A percentile compares a stretch with the other conserved stretches of the same genome.
Evolutionary conservation across 768 basidiomycete genomes (phyloP).

Genomic region (Lactarius pseudohatsudake): DNA sequence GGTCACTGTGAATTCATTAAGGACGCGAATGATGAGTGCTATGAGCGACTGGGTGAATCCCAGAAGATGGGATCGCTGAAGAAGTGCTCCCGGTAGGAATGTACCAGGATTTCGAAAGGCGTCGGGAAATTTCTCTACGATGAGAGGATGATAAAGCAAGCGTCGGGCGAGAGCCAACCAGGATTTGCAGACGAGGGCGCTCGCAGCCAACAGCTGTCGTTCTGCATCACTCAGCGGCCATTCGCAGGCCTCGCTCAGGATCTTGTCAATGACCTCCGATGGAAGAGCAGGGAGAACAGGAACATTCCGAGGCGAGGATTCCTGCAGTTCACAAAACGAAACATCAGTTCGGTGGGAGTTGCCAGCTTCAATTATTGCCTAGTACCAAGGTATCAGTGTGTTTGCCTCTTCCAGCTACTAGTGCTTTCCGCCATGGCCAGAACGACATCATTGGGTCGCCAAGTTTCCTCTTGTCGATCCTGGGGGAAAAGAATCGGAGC

Average conservation of each 20-base stretch:
- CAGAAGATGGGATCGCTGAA: slow-evolving; percentile 8
- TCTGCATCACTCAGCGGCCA: neutral
- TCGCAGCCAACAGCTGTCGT: slow-evolving; percentile 1
- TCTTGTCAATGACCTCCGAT: slow-evolving; percentile 12
- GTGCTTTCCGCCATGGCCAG: neutral
- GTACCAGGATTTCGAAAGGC: slow-evolving; percentile 6
- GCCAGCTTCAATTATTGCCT: neutral
- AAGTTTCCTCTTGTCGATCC: neutral
- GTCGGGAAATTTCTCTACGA: slow-evolving; percentile 8
- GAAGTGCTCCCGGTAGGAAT: slow-evolving; percentile 6
- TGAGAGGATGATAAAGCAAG: slow-evolving; percentile 14
- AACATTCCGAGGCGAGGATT: neutral
- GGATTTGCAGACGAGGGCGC: slow-evolving; percentile 20
- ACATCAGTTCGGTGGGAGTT: neutral
- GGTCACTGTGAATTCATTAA: neutral
- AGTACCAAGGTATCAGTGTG: neutral
- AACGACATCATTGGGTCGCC: slow-evolving; percentile 1
- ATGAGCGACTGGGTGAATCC: slow-evolving; percentile 13
- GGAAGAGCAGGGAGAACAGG: slow-evolving; percentile 5
- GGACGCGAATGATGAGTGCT: slow-evolving; percentile 7
- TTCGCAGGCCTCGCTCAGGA: slow-evolving; percentile 16
- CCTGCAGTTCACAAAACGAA: slow-evolving; percentile 1
- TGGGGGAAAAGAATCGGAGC: no score
- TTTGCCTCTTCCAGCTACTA: neutral
- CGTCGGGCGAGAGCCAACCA: slow-evolving; percentile 15